A percentile compares a stretch with the other conserved stretches of the same genome.
Evolutionary conservation across 305 asterid genomes (phyloP).

Genomic region (Solanum chacoense): DNA sequence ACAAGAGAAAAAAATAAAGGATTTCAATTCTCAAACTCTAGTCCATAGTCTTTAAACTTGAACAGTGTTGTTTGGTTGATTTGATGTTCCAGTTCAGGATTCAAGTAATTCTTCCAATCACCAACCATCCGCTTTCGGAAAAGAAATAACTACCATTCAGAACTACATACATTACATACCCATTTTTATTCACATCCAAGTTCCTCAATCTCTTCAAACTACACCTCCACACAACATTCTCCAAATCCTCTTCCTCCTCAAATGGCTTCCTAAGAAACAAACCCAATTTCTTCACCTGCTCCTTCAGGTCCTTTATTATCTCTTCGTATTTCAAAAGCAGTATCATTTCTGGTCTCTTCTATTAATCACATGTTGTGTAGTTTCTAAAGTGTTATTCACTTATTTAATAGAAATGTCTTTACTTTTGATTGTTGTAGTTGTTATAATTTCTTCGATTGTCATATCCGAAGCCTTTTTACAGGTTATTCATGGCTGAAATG

Average conservation of each 20-base stretch:
- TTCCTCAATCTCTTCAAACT: not conserved
- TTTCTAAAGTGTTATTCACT: too few relatives aligned
- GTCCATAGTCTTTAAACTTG: not conserved
- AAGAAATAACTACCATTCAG: not conserved
- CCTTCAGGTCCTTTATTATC: not conserved
- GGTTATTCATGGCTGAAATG: too few relatives aligned
- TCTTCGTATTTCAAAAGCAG: not conserved
- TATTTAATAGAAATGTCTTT: too few relatives aligned
- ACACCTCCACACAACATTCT: not conserved
- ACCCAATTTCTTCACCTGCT: not conserved
- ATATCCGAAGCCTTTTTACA: too few relatives aligned
- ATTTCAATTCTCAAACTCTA: not conserved
- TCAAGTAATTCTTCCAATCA: not conserved
- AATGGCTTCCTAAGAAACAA: not conserved
- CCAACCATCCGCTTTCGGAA: not conserved
- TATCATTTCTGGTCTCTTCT: not conserved
- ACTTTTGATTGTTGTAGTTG: too few relatives aligned
- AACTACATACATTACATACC: not conserved
- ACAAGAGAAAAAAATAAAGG: not conserved
- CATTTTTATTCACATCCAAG: not conserved
- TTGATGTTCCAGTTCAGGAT: not conserved
- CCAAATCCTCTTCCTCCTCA: not conserved
- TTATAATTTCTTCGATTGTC: too few relatives aligned
- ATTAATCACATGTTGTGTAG: not conserved
- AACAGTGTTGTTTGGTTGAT: not conserved